phyloP scores from a whole-genome alignment of 2,329 filamentous ascomycete species.

The Bipolaris victoriae region DNA sequence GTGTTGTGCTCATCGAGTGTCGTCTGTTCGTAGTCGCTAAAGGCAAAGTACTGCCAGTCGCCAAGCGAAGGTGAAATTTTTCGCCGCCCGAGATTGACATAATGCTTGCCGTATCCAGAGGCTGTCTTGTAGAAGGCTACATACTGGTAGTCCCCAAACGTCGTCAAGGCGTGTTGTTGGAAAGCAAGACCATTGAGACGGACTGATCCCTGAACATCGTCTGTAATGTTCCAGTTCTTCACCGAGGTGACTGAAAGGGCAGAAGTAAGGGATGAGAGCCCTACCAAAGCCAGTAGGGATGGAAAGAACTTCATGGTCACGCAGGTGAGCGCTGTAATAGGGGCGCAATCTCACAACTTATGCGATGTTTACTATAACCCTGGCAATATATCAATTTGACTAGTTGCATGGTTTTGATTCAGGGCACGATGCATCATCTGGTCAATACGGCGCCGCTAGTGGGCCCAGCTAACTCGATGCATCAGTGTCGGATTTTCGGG shows the following conservation, averaged over 20 bases:
- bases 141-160: constrained; percentile 58
- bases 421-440: neutral
- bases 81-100: constrained; percentile 56
- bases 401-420: neutral
- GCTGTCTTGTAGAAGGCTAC: constrained; percentile 54
- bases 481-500: constrained; percentile 24
- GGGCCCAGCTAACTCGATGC: neutral
- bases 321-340: neutral
- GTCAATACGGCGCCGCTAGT: neutral
- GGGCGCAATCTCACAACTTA: neutral
- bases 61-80: constrained; percentile 46
- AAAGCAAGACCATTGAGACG: constrained; percentile 58
- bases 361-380: neutral
- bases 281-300: constrained; percentile 13
- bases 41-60: constrained; percentile 56
- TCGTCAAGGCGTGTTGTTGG: constrained; percentile 57
- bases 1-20: constrained; percentile 61
- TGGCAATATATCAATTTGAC: neutral
- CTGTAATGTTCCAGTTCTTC: constrained; percentile 39
- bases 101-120: constrained; percentile 42
- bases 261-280: constrained; percentile 20
- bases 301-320: constrained; percentile 25
- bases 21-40: constrained; percentile 59
- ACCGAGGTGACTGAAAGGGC: constrained; percentile 37
- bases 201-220: constrained; percentile 44